Conservation (phyloP, 2,329 filamentous ascomycete genomes). For the Juglanconis oblonga region DNA sequence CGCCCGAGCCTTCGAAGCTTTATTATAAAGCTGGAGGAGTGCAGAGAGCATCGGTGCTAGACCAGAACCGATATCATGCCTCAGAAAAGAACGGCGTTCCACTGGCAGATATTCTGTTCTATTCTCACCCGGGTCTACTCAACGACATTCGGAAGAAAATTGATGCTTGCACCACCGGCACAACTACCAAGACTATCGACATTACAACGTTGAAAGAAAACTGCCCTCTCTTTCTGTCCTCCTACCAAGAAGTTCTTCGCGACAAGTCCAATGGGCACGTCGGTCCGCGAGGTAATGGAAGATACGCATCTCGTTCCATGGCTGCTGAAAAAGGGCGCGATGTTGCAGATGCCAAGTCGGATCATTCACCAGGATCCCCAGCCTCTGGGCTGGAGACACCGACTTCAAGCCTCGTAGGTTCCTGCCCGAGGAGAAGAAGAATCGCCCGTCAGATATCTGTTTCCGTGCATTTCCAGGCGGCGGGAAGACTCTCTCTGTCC, state of each 20-base stretch:
- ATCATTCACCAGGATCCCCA: conserved; percentile 24
- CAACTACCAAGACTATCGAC: conserved; percentile 20
- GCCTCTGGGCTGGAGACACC: conserved; percentile 21
- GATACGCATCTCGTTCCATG: conserved; percentile 25
- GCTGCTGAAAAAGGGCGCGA: conserved; percentile 27
- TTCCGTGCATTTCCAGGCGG: conserved; percentile 28
- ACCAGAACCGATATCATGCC: conserved; percentile 30
- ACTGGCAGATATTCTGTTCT: conserved; percentile 34
- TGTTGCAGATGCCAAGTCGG: conserved; percentile 27
- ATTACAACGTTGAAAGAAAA: conserved; percentile 31
- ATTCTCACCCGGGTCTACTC: conserved; percentile 14
- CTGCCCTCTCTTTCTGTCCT: conserved; percentile 25
- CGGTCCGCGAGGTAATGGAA: conserved; percentile 28
- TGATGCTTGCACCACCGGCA: conserved; percentile 12
- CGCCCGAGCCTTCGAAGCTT: conserved; percentile 29
- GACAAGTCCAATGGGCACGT: conserved; percentile 34
- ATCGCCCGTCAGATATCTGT: conserved; percentile 21
- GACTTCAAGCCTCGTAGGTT: conserved; percentile 17
- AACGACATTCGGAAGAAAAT: neutral
- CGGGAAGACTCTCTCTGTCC: conserved; percentile 26
- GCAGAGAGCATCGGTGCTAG: conserved; percentile 20
- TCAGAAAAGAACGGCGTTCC: conserved; percentile 29
- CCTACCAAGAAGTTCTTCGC: conserved; percentile 39
- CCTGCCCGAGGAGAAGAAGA: conserved; percentile 23
- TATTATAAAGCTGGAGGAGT: conserved; percentile 40